Percentiles rank a stretch among this genome's conserved stretches.
Conservation (phyloP, 169 alveolate species). For the Hepatocystis sp. region DNA sequence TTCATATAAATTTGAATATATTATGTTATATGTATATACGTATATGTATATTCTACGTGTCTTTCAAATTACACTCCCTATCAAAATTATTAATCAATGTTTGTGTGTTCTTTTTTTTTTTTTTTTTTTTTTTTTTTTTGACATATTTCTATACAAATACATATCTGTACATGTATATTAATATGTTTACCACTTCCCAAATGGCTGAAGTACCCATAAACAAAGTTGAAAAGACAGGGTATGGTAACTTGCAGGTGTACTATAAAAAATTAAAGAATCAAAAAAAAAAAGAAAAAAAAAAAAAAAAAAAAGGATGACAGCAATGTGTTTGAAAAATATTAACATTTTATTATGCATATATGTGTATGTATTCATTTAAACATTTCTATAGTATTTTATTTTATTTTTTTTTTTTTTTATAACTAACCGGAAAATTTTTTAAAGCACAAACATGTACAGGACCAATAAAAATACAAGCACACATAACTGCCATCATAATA, state of each 20-base stretch:
- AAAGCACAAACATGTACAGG: slow-evolving; percentile 89
- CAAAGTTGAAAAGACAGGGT: slow-evolving; percentile 87
- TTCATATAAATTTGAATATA: too few relatives aligned
- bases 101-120: background rate
- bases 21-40: background rate
- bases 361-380: background rate
- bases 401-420: background rate
- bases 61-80: background rate
- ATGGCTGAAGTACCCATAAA: slow-evolving; percentile 88
- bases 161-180: too few relatives aligned
- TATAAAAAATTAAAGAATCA: slow-evolving; percentile 16
- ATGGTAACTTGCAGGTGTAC: slow-evolving; percentile 91
- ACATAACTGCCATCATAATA: slow-evolving; percentile 86
- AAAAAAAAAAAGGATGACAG: too few relatives aligned
- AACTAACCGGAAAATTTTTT: slow-evolving; percentile 88
- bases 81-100: background rate
- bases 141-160: slow-evolving; percentile 20
- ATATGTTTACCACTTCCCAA: slow-evolving; percentile 90
- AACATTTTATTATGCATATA: too few relatives aligned
- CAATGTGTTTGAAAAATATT: too few relatives aligned
- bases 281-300: background rate
- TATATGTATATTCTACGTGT: background rate
- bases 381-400: background rate
- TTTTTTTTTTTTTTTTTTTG: slow-evolving; percentile 23
- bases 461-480: slow-evolving; percentile 90